phyloP scores from a whole-genome alignment of 805 yeast species.

The Hanseniaspora clermontiae region DNA sequence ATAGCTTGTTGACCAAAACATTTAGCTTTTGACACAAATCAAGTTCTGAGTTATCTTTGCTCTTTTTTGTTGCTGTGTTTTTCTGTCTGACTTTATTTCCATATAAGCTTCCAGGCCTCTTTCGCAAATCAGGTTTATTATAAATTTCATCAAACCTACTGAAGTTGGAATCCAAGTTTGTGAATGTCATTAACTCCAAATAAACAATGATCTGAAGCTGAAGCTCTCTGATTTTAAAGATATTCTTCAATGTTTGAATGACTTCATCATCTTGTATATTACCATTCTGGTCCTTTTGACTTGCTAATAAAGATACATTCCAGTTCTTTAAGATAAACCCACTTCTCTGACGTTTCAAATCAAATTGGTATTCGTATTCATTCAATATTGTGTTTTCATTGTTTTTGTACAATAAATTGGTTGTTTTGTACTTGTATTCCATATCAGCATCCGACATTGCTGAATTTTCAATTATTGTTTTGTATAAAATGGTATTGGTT shows the following conservation, averaged over 20 bases:
- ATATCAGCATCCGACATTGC: constrained; percentile 22
- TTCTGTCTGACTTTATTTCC: constrained; percentile 19
- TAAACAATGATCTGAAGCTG: constrained; percentile 41
- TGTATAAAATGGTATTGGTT: constrained; percentile 21
- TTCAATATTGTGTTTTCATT: constrained; percentile 19
- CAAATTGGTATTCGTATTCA: constrained; percentile 19
- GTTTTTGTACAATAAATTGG: background rate
- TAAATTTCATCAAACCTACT: constrained; percentile 25
- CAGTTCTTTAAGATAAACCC: constrained; percentile 7
- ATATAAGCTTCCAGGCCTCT: constrained; percentile 2
- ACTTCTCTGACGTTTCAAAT: constrained; percentile 16
- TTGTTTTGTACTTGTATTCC: constrained; percentile 12
- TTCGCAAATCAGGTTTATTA: constrained; percentile 20
- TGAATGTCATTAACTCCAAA: constrained; percentile 33
- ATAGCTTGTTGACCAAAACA: constrained; percentile 39
- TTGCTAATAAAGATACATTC: background rate
- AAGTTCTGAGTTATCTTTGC: constrained; percentile 11
- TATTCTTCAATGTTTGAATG: constrained; percentile 14
- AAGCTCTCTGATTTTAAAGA: constrained; percentile 43
- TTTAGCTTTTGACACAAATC: constrained; percentile 30
- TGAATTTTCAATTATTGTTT: constrained; percentile 23
- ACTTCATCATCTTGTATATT: background rate
- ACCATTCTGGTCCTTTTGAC: background rate
- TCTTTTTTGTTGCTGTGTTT: constrained; percentile 20
- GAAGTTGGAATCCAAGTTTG: constrained; percentile 28